Percentiles rank a stretch among this genome's conserved stretches.
Evolutionary conservation across 73 alveolate species (phyloP).

Genomic region (Paramecium pentaurelia): DNA sequence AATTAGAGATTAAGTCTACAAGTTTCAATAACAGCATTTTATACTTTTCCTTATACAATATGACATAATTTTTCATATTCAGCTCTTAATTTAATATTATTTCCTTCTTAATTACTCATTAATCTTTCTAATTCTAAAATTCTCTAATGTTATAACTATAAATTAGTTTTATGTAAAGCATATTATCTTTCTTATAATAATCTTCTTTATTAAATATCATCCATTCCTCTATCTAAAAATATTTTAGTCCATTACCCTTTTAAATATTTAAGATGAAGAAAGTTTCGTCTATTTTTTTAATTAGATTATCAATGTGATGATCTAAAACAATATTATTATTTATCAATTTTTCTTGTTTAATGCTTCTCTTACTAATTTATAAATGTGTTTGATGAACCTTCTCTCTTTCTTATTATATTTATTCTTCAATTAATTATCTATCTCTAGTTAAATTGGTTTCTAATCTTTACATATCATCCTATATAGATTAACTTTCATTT

Average conservation of each 20-base stretch:
- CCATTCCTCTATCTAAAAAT: not conserved
- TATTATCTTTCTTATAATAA: not conserved
- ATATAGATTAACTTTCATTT: not conserved
- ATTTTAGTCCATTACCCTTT: not conserved
- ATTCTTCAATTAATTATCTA: not conserved
- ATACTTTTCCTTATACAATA: not conserved
- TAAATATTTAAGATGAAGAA: not conserved
- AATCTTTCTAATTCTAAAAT: not conserved
- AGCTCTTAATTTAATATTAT: not conserved
- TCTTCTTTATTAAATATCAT: constrained; percentile 31
- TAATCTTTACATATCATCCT: constrained; percentile 2
- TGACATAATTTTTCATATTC: constrained; percentile 28
- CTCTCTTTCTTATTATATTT: not conserved
- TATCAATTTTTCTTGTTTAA: not conserved
- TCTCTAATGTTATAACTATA: not conserved
- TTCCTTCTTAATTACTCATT: not conserved
- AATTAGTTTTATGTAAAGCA: not conserved
- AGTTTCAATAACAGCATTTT: not conserved
- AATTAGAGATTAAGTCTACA: constrained; percentile 19
- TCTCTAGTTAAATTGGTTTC: not conserved
- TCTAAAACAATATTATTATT: not conserved
- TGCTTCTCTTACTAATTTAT: constrained; percentile 17
- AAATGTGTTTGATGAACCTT: not conserved
- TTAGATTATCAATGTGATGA: not conserved
- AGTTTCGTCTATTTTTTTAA: not conserved